phyloP scores from a whole-genome alignment of 306 rosid species.

The Lagenaria siceraria region DNA sequence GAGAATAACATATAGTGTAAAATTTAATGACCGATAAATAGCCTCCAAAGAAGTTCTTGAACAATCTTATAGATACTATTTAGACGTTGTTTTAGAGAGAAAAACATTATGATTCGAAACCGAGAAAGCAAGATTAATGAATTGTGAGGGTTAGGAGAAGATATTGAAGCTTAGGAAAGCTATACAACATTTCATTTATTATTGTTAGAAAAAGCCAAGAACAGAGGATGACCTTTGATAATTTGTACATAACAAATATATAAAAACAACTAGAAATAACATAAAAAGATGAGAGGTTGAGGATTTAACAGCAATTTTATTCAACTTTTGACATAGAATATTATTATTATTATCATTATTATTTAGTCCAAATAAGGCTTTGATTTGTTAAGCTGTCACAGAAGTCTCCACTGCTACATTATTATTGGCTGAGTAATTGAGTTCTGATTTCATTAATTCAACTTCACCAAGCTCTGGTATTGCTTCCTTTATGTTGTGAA shows the following conservation, averaged over 20 bases:
- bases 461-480: slow-evolving; percentile 70
- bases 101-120: too few species aligned
- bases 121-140: too few species aligned
- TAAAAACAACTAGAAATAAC: neutral
- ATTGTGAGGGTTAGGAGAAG: too few species aligned
- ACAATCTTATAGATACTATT: too few species aligned
- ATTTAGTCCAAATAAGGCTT: too few species aligned
- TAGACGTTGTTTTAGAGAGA: too few species aligned
- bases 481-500: slow-evolving; percentile 86
- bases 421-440: slow-evolving; percentile 39
- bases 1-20: too few species aligned
- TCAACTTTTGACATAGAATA: neutral
- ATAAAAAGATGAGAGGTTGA: neutral
- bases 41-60: too few species aligned
- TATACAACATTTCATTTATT: neutral
- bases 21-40: too few species aligned
- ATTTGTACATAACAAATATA: neutral
- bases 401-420: slow-evolving; percentile 69
- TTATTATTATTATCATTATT: neutral
- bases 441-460: slow-evolving; percentile 42
- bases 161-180: neutral
- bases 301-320: neutral
- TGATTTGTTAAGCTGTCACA: slow-evolving; percentile 45
- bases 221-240: neutral
- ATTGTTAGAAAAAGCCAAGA: neutral